Conservation (phyloP, 1,284 basidiomycete species). For the Boletellus deceptivus region DNA sequence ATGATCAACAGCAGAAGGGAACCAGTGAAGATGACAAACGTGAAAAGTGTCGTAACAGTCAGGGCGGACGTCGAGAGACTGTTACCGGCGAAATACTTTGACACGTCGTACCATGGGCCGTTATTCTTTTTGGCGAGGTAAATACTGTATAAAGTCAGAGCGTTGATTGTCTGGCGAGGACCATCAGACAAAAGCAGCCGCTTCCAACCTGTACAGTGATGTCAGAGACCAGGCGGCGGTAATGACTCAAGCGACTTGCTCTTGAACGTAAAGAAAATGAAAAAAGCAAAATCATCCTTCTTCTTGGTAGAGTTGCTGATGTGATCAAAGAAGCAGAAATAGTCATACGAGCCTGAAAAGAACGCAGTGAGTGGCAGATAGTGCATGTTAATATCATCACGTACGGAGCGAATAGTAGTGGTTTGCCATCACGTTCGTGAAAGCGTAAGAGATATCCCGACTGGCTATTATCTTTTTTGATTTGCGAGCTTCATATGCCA, state of each 20-base stretch:
- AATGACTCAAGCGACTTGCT: constrained; percentile 48
- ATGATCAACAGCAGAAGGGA: constrained; percentile 80
- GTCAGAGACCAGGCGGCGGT: constrained; percentile 12
- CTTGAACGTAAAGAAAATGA: constrained; percentile 99
- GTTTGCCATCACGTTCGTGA: constrained; percentile 97
- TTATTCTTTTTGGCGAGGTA: constrained; percentile 74
- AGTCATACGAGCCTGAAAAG: constrained; percentile 81
- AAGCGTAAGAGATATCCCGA: constrained; percentile 94
- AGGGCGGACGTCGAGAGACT: constrained; percentile 78
- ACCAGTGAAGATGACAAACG: constrained; percentile 83
- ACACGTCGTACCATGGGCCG: constrained; percentile 63
- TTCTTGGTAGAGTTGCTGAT: constrained; percentile 95
- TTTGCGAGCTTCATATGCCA: constrained; percentile 92
- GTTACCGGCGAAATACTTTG: constrained; percentile 68
- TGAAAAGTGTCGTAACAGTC: constrained; percentile 88
- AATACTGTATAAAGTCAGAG: constrained; percentile 88
- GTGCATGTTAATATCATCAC: constrained; percentile 31
- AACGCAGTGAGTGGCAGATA: constrained; percentile 1
- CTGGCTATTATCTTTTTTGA: constrained; percentile 91
- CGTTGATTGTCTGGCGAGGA: constrained; percentile 98
- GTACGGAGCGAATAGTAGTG: constrained; percentile 89
- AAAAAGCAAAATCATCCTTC: constrained; percentile 97
- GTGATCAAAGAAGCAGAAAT: constrained; percentile 97
- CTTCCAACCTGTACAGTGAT: constrained; percentile 78
- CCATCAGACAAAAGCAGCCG: constrained; percentile 90